Evolutionary conservation across 441 rosid genomes (phyloP), one percentile per base, ranked within the genome.

Genomic region (Biscutella laevigata): DNA sequence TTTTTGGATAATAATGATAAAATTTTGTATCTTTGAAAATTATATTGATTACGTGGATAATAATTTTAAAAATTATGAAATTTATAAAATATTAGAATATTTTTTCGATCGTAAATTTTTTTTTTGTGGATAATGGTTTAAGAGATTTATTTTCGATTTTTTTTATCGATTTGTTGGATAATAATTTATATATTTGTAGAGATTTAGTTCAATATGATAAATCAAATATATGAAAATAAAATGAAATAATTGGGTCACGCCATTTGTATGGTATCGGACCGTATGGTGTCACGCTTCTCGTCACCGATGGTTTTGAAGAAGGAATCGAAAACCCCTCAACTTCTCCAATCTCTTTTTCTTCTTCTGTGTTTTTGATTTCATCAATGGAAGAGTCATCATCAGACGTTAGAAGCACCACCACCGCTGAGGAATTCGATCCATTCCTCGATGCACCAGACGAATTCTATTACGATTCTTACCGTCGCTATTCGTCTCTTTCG

Each of bases 401-500:
- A 39, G 40, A 24, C 50, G 37, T 57, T 39, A 30, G 0, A n/a
- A n/a, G n/a, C n/a, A n/a, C n/a, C n/a, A n/a, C n/a, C 28, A 16
- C 6, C 45, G 33, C 20, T 6, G 57, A 64, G 6, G 80, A 65
- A 35, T 45, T 14, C 37, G 69, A 52, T 30, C 49, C 7, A 24
- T 82, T 84, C 59, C 53, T 57, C 35, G 84, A 77, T 37, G 78
- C 86, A 2, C 60, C 60, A 4, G 90, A 83, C 24, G 86, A 80
- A 21, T 83, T 88, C 52, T 71, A 71, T 38, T 34, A 70, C 69
- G 87, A 80, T 67, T 43, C 78, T 4, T 63, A 57, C 24, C 72
- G 49, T 20, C 67, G 66, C 22, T 46, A 64, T 8, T 75, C 77
- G 7, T 57, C 67, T 40, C 43, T 5, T 26, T 20, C 44, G 12